phyloP scores from a whole-genome alignment of 2,329 filamentous ascomycete species.

The Trichoderma atrobrunneum region DNA sequence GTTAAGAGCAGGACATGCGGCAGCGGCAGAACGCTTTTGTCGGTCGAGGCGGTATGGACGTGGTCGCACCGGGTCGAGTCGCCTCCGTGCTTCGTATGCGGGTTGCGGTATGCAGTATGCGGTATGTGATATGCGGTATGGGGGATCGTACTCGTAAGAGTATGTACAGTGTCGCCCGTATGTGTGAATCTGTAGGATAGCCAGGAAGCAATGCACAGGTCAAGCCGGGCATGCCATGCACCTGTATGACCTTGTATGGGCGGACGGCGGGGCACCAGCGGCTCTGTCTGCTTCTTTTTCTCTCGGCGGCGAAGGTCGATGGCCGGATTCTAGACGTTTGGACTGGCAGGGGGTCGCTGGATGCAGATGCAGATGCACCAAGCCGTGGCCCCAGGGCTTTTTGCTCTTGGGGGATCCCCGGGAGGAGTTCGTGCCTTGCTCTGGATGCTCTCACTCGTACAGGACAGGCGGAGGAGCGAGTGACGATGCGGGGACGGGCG shows the following conservation, averaged over 20 bases:
- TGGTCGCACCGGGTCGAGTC: slow-evolving; percentile 1
- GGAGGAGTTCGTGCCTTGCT: slow-evolving; percentile 3
- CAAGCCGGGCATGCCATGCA: neutral
- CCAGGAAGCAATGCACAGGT: neutral
- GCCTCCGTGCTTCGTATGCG: neutral
- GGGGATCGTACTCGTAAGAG: neutral
- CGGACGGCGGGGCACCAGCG: neutral
- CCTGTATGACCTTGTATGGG: neutral
- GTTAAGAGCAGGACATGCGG: slow-evolving; percentile 15
- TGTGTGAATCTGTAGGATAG: neutral
- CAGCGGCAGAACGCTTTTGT: neutral
- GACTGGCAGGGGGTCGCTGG: neutral
- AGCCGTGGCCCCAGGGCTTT: slow-evolving; percentile 5
- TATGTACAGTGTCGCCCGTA: neutral
- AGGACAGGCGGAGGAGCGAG: neutral
- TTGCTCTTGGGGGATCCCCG: slow-evolving; percentile 1
- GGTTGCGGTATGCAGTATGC: neutral
- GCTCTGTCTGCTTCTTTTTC: neutral
- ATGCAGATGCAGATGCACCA: neutral
- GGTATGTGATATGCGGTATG: neutral
- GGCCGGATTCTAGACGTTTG: slow-evolving; percentile 1
- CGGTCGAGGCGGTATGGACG: slow-evolving; percentile 13
- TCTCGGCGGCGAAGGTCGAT: neutral
- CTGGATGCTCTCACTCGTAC: neutral
- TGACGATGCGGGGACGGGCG: neutral